A percentile compares a stretch with the other conserved stretches of the same genome.
These are phyloP conservation scores for Ramaria sp. DNA, from an alignment of 768 basidiomycete species.

Conservation along the genomic window DNA sequence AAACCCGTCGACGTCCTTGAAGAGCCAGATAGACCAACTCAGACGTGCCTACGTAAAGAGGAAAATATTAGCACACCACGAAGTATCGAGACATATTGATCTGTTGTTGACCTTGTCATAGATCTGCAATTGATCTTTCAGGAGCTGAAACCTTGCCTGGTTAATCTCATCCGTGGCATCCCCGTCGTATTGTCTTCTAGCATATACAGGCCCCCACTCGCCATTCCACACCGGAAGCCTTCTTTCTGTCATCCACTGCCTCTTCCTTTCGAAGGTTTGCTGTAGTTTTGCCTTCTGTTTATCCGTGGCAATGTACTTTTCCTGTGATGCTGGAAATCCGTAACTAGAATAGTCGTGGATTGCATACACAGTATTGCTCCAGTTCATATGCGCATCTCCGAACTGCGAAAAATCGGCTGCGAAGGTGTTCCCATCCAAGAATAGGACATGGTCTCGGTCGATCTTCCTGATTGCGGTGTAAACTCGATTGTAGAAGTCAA, in stretches of 20 bases:
- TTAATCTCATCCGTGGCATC: slow-evolving; percentile 56
- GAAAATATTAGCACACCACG: background rate
- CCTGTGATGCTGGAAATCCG: slow-evolving; percentile 55
- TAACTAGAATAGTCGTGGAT: slow-evolving; percentile 72
- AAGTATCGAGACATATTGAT: background rate
- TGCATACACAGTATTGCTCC: slow-evolving; percentile 65
- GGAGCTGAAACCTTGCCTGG: slow-evolving; percentile 46
- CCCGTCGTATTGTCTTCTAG: slow-evolving; percentile 46
- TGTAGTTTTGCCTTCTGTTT: slow-evolving; percentile 41
- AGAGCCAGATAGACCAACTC: slow-evolving; percentile 82
- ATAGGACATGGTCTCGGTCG: slow-evolving; percentile 63
- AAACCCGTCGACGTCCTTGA: slow-evolving; percentile 62
- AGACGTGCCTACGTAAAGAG: slow-evolving; percentile 36
- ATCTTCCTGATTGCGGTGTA: slow-evolving; percentile 59
- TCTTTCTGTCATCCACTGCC: slow-evolving; percentile 63
- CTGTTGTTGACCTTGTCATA: slow-evolving; percentile 42
- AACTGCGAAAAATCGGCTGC: slow-evolving; percentile 70
- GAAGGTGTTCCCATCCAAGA: slow-evolving; percentile 80
- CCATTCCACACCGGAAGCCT: slow-evolving; percentile 68
- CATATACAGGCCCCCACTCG: slow-evolving; percentile 79
- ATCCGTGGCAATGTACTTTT: slow-evolving; percentile 40
- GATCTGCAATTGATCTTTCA: slow-evolving; percentile 63
- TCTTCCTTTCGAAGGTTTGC: slow-evolving; percentile 60
- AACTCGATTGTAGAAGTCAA: slow-evolving; percentile 57
- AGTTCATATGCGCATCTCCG: slow-evolving; percentile 47